Conservation (phyloP, 192 early-diverging fungal species). For the Piromyces finnis region DNA sequence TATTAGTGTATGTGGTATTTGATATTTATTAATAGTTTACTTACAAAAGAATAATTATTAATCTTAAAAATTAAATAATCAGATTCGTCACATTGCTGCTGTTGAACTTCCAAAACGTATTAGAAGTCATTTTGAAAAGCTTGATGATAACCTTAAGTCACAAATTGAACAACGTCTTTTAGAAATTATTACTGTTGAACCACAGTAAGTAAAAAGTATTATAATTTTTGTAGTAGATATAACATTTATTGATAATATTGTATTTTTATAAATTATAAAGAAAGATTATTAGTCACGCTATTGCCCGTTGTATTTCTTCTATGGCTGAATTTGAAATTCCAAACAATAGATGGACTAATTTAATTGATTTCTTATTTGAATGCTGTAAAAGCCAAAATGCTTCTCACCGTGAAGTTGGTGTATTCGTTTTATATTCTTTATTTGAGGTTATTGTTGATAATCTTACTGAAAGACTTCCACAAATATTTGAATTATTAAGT, state of each 20-base stretch:
- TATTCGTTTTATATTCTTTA: constrained; percentile 68
- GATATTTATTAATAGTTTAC: no score
- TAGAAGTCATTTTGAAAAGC: constrained; percentile 52
- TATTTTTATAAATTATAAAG: constrained; percentile 11
- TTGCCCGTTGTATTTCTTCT: constrained; percentile 77
- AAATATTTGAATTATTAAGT: constrained; percentile 58
- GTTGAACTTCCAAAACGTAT: constrained; percentile 79
- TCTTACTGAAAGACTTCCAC: constrained; percentile 26
- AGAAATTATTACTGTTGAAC: constrained; percentile 55
- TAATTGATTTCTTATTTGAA: constrained; percentile 62
- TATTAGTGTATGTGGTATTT: neutral
- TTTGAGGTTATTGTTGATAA: constrained; percentile 71
- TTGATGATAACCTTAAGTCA: constrained; percentile 30
- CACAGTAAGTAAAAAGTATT: constrained; percentile 28
- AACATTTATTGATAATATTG: no score
- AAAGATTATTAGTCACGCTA: constrained; percentile 49
- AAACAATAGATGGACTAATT: constrained; percentile 54
- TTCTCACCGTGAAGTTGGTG: constrained; percentile 68
- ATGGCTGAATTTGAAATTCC: constrained; percentile 67
- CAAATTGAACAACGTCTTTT: constrained; percentile 48
- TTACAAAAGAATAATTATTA: no score
- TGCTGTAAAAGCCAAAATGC: constrained; percentile 53
- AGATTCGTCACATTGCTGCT: constrained; percentile 67
- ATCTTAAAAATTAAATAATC: no score
- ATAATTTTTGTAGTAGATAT: no score